Base-by-base conservation (phyloP, 495 filamentous ascomycete species). In the Aspergillus carlsbadensis region DNA sequence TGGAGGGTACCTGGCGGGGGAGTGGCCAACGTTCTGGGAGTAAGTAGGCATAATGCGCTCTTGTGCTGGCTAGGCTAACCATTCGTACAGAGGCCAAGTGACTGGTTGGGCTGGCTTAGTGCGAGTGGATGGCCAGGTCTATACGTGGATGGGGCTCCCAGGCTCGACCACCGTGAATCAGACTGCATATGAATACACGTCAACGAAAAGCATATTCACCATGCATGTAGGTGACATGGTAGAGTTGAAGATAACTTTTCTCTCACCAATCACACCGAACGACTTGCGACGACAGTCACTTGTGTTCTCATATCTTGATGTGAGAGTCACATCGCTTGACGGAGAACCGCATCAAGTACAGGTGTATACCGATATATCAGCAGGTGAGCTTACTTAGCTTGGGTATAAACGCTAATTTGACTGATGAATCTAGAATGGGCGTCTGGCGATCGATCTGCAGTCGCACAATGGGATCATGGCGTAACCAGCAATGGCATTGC, bases 311-410 rank as follows among this genome's bases (percentile, higher is more conserved):
- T 86, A 85, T 58, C 46, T 86, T 24, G 59, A 80, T 45, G 78
- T 85, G 42, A 73, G 77, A 31, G 74, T 84, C 22, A 57, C 65
- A 46, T 82, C 81, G 6, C 60, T 76, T 21, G 82, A 86, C 67
- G 83, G 79, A 21, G 51, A 63, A 22, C 13, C 69, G 0, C 81
- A 86, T 63, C 67, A 83, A 61, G 80, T 86, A 31, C 77, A 84
- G 54, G 49, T 86, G 11, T 86, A 86, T 60, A 66, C 82, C 3
- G 82, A 86, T 60, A 82, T 85, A 52, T 83, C 82, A 36, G 83
- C 81, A 8, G 82, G 82, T 83, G 64, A 58, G 77, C 3, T 43
- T 24, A n/a, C n/a, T 21, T 18, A 17, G 31, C 26, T 39, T 43
- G 3, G 34, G 26, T 43, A 48, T 40, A 41, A 22, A 13, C 22